A percentile compares a stretch with the other conserved stretches of the same genome.
Conservation (phyloP, 768 basidiomycete genomes). For the Saitozyma podzolica region DNA sequence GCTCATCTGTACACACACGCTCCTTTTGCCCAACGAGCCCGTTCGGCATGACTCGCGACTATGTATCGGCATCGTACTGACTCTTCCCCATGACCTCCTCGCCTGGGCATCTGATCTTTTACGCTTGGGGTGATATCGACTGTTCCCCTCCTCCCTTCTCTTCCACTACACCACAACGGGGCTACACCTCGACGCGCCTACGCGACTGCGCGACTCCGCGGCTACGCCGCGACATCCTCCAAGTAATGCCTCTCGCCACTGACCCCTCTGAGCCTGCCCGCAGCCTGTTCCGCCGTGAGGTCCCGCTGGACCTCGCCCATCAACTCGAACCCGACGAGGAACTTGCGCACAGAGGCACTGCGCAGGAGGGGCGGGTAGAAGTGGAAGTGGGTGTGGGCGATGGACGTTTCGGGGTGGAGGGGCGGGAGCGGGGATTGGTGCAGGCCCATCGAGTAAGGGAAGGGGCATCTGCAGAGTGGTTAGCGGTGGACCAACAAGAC, state of each 20-base stretch:
- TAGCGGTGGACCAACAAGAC: too few species aligned
- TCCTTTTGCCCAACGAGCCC: too few species aligned
- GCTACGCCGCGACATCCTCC: too few species aligned
- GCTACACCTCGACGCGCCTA: background rate
- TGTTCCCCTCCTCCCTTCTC: too few species aligned
- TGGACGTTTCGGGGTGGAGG: background rate
- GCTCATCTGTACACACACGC: too few species aligned
- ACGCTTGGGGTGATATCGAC: too few species aligned
- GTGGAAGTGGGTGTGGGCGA: conserved; percentile 79
- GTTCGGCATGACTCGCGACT: too few species aligned
- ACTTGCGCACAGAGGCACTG: conserved; percentile 80
- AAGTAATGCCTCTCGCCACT: conserved; percentile 63
- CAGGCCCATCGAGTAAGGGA: conserved; percentile 92
- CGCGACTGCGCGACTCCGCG: too few species aligned
- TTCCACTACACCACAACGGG: background rate
- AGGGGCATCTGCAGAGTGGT: conserved; percentile 62
- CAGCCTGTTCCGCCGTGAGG: conserved; percentile 84
- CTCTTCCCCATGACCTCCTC: too few species aligned
- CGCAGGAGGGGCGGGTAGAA: conserved; percentile 82
- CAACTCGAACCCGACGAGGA: conserved; percentile 89
- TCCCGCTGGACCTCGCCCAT: conserved; percentile 82
- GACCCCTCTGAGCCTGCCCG: conserved; percentile 62
- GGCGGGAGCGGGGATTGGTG: conserved; percentile 64
- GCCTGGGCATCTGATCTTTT: too few species aligned
- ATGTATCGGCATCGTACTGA: too few species aligned